phyloP scores from a whole-genome alignment of 2,329 filamentous ascomycete genomes.

The Microcyclospora tardicrescens region DNA sequence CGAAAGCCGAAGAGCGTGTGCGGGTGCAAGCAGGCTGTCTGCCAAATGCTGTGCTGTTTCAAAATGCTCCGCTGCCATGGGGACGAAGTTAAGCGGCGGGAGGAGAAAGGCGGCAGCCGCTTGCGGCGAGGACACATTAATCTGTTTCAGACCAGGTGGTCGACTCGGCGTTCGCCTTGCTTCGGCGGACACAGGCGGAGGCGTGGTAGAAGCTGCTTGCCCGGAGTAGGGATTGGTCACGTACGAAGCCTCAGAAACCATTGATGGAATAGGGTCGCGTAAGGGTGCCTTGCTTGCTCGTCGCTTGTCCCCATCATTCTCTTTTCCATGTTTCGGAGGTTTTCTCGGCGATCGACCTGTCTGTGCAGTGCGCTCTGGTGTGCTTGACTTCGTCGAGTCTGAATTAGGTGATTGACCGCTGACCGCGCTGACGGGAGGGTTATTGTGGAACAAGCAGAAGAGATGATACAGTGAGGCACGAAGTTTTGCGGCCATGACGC shows the following conservation, averaged over 20 bases:
- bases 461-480: conserved; percentile 93
- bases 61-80: conserved; percentile 70
- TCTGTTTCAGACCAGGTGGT: conserved; percentile 28
- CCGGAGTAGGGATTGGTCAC: conserved; percentile 38
- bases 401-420: conserved; percentile 24
- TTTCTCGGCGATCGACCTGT: conserved; percentile 8
- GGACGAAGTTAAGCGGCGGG: conserved; percentile 67
- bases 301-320: conserved; percentile 11
- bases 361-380: conserved; percentile 6
- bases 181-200: conserved; percentile 16
- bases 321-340: conserved; percentile 9
- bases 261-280: conserved; percentile 35
- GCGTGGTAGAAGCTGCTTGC: conserved; percentile 27
- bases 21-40: conserved; percentile 65
- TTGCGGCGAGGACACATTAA: conserved; percentile 20
- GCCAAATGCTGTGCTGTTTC: conserved; percentile 62
- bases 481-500: conserved; percentile 81
- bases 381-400: conserved; percentile 14
- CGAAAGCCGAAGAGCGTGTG: conserved; percentile 76
- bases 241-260: conserved; percentile 38
- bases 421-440: conserved; percentile 55
- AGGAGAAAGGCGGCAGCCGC: conserved; percentile 59
- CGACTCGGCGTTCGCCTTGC: conserved; percentile 22
- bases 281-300: conserved; percentile 24
- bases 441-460: conserved; percentile 91